A percentile compares a stretch with the other conserved stretches of the same genome.
These are phyloP conservation scores for Ilex aquifolium DNA, from an alignment of 257 asterid genomes.

Conservation along the genomic window DNA sequence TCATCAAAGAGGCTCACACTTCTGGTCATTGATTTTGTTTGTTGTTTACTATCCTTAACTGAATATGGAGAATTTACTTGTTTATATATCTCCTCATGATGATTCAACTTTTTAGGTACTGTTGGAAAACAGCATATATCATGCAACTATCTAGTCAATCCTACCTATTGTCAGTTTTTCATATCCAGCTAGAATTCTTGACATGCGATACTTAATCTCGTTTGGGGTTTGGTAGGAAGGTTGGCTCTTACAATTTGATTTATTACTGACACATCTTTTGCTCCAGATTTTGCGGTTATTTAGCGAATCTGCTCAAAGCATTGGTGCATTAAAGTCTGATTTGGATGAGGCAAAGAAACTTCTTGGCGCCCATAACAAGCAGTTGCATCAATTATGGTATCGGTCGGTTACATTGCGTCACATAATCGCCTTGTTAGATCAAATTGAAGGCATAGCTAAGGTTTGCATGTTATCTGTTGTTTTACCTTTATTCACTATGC, in stretches of 20 bases:
- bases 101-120: not conserved
- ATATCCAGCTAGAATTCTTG: too few relatives aligned
- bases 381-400: conserved; percentile 95
- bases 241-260: conserved; percentile 10
- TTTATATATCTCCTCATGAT: too few relatives aligned
- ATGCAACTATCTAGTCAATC: not conserved
- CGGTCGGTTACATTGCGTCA: conserved; percentile 98
- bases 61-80: too few relatives aligned
- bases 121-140: not conserved
- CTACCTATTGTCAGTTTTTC: too few relatives aligned
- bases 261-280: conserved; percentile 9
- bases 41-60: too few relatives aligned
- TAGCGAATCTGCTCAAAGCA: conserved; percentile 91
- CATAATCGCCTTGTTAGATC: conserved; percentile 88
- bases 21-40: too few relatives aligned
- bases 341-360: conserved; percentile 79
- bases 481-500: not conserved
- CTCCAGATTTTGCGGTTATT: conserved; percentile 91
- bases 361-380: conserved; percentile 91
- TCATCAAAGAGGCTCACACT: too few relatives aligned
- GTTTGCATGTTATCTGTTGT: conserved; percentile 34
- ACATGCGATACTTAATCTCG: too few relatives aligned
- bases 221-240: not conserved
- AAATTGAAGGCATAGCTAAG: conserved; percentile 97
- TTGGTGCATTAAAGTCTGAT: conserved; percentile 75